Evolutionary conservation across 495 filamentous ascomycete species (phyloP).

Genomic region (Jackrogersella multiformis): DNA sequence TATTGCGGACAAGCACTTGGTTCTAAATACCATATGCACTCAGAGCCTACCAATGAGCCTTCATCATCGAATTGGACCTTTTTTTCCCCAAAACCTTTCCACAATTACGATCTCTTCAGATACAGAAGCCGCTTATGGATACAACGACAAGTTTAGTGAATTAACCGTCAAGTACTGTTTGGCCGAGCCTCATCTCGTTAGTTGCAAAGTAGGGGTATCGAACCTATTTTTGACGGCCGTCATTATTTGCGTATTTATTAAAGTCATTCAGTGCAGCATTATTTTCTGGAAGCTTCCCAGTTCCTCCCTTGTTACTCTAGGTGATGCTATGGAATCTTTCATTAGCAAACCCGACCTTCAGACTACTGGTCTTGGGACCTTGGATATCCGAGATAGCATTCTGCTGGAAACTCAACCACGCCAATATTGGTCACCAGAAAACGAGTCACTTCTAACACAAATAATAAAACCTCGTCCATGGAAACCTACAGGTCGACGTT

Average conservation of each 20-base stretch:
- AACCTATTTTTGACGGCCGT: constrained; percentile 10
- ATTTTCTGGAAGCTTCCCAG: constrained; percentile 14
- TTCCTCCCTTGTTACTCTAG: constrained; percentile 11
- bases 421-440: background rate
- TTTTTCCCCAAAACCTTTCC: no score
- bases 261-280: constrained; percentile 1
- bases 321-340: constrained; percentile 20
- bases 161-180: constrained; percentile 11
- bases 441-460: background rate
- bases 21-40: background rate
- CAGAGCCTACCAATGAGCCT: background rate
- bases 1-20: background rate
- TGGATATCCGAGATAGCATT: background rate
- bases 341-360: background rate
- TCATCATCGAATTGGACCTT: background rate
- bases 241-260: constrained; percentile 14
- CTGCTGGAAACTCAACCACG: constrained; percentile 2
- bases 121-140: background rate
- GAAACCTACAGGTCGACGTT: background rate
- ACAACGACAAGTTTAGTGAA: background rate
- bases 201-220: constrained; percentile 6
- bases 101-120: background rate
- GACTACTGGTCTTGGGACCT: constrained; percentile 8
- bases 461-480: constrained; percentile 6
- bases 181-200: background rate